phyloP scores from a whole-genome alignment of 495 filamentous ascomycete species.

The Aspergillus kassunensis region DNA sequence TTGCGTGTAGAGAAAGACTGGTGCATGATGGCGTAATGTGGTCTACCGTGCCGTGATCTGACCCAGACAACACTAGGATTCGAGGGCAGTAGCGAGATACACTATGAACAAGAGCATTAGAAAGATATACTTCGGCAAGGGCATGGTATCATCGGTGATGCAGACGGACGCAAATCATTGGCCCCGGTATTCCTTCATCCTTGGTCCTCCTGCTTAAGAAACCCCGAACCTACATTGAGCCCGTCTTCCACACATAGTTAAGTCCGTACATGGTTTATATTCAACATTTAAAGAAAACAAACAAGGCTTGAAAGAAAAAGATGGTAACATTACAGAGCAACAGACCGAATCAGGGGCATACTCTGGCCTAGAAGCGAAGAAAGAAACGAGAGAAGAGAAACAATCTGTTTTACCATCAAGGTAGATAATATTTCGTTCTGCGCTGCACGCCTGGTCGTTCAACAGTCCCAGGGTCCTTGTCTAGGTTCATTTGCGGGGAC shows the following conservation, averaged over 20 bases:
- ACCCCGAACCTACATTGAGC: conserved; percentile 18
- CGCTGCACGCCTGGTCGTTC: neutral
- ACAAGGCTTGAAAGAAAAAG: conserved; percentile 4
- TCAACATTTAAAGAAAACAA: conserved; percentile 13
- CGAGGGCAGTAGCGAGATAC: neutral
- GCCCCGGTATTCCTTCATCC: conserved; percentile 6
- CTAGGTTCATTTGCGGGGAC: neutral
- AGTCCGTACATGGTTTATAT: conserved; percentile 24
- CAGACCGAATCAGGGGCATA: conserved; percentile 7
- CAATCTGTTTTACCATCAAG: conserved; percentile 5
- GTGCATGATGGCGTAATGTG: neutral
- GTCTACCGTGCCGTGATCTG: conserved; percentile 1
- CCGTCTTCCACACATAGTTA: conserved; percentile 13
- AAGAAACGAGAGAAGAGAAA: neutral
- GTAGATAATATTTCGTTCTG: neutral
- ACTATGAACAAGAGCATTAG: conserved; percentile 10
- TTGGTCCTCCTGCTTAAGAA: conserved; percentile 4
- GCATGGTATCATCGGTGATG: conserved; percentile 3
- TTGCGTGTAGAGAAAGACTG: neutral
- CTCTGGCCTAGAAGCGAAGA: conserved; percentile 8
- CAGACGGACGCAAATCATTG: neutral
- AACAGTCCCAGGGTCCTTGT: neutral
- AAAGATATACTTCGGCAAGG: no score
- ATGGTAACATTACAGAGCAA: conserved; percentile 19
- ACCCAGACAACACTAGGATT: neutral